These are phyloP conservation scores for Acanthamoeba lenticulata DNA, from an alignment of 208 protist species.

Conservation along the genomic window DNA sequence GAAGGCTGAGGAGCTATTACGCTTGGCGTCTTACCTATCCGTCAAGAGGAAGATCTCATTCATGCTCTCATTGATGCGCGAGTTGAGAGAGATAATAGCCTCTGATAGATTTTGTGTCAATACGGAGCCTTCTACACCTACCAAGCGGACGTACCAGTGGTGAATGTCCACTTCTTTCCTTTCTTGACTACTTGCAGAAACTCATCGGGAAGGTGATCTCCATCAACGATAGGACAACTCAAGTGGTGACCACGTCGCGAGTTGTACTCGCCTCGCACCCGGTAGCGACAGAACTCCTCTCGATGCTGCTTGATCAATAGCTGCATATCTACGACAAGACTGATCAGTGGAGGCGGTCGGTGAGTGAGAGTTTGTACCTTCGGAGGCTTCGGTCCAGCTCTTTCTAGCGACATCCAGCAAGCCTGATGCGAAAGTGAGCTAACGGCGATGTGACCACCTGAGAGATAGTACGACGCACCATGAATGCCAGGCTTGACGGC, in stretches of 20 bases:
- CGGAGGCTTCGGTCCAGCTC: slow-evolving; percentile 56
- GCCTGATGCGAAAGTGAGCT: not conserved
- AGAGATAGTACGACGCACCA: not conserved
- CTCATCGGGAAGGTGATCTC: not conserved
- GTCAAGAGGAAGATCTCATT: slow-evolving; percentile 87
- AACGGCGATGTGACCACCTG: not conserved
- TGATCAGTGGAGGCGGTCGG: not conserved
- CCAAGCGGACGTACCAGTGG: not conserved
- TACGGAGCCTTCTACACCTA: not conserved
- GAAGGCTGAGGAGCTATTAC: not conserved
- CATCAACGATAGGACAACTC: not conserved
- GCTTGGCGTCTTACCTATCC: not conserved
- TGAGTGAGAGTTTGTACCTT: not conserved
- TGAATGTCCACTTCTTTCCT: slow-evolving; percentile 46
- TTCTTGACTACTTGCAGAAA: slow-evolving; percentile 39
- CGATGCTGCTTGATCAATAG: not conserved
- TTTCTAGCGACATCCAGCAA: slow-evolving; percentile 64
- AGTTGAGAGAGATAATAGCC: slow-evolving; percentile 86
- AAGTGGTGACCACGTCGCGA: slow-evolving; percentile 24
- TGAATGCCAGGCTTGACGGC: slow-evolving; percentile 67
- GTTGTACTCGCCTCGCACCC: slow-evolving; percentile 28
- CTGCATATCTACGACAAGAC: slow-evolving; percentile 47
- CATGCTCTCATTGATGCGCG: slow-evolving; percentile 83
- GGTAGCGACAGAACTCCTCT: not conserved
- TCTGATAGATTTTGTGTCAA: not conserved